Base-by-base conservation (phyloP, 805 yeast genomes). In the Teunomyces aglyptinius region DNA sequence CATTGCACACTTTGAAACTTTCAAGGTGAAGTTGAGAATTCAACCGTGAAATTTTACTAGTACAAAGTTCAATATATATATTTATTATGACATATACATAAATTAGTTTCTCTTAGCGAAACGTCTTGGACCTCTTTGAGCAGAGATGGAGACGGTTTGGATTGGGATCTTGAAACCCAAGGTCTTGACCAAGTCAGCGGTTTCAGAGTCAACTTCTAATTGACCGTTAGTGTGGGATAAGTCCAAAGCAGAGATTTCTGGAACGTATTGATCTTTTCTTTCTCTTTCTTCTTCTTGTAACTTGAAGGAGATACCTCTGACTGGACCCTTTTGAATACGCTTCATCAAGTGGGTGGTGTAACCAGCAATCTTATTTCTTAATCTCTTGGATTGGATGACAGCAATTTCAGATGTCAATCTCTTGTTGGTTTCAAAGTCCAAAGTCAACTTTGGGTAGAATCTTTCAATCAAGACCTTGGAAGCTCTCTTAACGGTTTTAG, bases 281-380 rank as follows among this genome's bases (percentile, higher is more conserved):
- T 94, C 99, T 86, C 99, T 92, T 86, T 94, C 99, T 83, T 94
- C 99, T 83, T 94, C 99, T 85, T 94, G 99, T 73, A 94, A 89
- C 80, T 95, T 95, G 96, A 94, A 94, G 68, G 99, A 94, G 67
- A 94, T 95, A 82, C 99, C 99, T 86, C 98, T 91, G 69, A 94
- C 99, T 83, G 99, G 99, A 76, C 99, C 99, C 85, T 92, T 94
- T 82, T 95, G 98, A 74, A 94, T 94, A 84, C 99, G 91, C 85
- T 89, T 94, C 99, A 94, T 95, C 78, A 94, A 86, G 80, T 94
- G 99, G 72, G 99, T 94, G 79, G 99, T 94, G 96, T 92, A 94
- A 77, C 99, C 99, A 76, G 99, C 99, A 71, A 94, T 95, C 89
- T 94, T 94, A 94, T 94, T 94, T 85, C 99, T 94, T 78, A 94